phyloP scores from a whole-genome alignment of 2,329 filamentous ascomycete genomes.

The Shiraia sp. region DNA sequence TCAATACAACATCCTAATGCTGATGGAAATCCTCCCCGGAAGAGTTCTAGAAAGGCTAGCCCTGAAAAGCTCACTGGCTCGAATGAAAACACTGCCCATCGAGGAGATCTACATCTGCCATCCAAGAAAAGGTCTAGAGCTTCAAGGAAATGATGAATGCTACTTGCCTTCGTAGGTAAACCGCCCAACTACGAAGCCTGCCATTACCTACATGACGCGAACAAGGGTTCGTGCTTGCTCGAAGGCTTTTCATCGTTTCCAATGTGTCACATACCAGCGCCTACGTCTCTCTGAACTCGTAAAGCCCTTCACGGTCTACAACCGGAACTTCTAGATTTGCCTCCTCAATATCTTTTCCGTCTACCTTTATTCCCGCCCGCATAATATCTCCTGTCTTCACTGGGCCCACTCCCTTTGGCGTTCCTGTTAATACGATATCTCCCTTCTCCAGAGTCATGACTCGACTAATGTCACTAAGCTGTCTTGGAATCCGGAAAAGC shows the following conservation, averaged over 20 bases:
- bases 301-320: conserved; percentile 75
- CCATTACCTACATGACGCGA: too few species aligned
- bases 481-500: conserved; percentile 86
- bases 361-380: conserved; percentile 77
- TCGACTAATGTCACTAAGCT: conserved; percentile 87
- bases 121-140: background rate
- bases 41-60: background rate
- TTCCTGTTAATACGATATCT: conserved; percentile 94
- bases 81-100: too few species aligned
- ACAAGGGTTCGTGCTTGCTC: background rate
- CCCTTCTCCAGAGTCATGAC: conserved; percentile 94
- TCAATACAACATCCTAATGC: too few species aligned
- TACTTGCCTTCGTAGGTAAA: background rate
- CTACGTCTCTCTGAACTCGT: conserved; percentile 66
- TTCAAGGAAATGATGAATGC: background rate
- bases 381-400: conserved; percentile 87
- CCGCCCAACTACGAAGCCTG: background rate
- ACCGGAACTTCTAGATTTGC: conserved; percentile 82
- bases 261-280: background rate
- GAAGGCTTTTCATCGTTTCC: background rate
- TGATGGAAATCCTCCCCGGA: too few species aligned
- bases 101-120: too few species aligned
- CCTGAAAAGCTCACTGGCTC: background rate
- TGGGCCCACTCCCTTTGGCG: conserved; percentile 90
- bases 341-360: conserved; percentile 82